phyloP scores from a whole-genome alignment of 305 asterid species.

The Fraxinus ornus region DNA sequence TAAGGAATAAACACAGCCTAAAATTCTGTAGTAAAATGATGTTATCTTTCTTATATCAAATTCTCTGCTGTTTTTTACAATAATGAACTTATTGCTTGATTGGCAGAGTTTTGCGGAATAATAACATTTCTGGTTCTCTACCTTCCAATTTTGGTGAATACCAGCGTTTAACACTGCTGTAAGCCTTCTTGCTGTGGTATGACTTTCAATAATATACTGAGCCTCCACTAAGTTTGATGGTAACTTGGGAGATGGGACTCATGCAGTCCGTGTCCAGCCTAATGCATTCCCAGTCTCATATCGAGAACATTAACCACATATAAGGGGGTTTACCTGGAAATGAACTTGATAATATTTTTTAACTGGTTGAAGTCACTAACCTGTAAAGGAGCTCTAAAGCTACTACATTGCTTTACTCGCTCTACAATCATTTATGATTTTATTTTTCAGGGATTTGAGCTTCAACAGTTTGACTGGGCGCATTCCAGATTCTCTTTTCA shows the following conservation, averaged over 20 bases:
- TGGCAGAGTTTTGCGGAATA: constrained; percentile 72
- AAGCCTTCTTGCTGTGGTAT: constrained; percentile 28
- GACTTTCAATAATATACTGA: not conserved
- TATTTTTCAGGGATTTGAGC: constrained; percentile 74
- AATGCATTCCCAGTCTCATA: not conserved
- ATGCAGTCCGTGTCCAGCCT: not conserved
- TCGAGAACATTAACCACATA: not conserved
- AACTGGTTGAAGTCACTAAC: not conserved
- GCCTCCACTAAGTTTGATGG: not conserved
- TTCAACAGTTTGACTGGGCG: constrained; percentile 71
- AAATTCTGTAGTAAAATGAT: not conserved
- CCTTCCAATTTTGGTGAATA: constrained; percentile 52
- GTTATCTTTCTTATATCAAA: not conserved
- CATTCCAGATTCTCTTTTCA: constrained; percentile 55
- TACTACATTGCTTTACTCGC: not conserved
- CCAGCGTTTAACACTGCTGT: constrained; percentile 52
- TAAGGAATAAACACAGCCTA: constrained; percentile 36
- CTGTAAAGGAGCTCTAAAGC: not conserved
- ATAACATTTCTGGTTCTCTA: constrained; percentile 68
- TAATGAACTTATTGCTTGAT: not conserved
- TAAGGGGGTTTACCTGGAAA: not conserved
- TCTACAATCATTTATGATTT: not conserved
- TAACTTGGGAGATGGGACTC: not conserved
- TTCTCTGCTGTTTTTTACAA: not conserved
- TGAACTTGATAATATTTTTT: not conserved